These are phyloP conservation scores for Kazachstania kunashirensis DNA, from an alignment of 805 yeast species.

Conservation along the genomic window DNA sequence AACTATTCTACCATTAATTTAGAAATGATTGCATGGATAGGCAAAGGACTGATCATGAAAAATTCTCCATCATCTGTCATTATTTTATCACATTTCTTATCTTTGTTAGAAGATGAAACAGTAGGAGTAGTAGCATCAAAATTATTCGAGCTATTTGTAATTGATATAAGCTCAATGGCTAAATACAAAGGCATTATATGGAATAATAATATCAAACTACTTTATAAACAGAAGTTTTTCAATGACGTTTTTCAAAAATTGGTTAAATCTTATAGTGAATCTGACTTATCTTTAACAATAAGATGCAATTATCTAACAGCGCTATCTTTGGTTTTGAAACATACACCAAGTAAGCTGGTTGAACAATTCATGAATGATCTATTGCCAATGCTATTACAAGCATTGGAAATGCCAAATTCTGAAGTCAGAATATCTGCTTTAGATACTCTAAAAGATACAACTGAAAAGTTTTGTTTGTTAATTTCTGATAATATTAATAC, in stretches of 20 bases:
- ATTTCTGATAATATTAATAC: slow-evolving; percentile 46
- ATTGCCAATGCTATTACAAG: slow-evolving; percentile 62
- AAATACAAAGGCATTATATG: slow-evolving; percentile 35
- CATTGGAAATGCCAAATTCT: slow-evolving; percentile 40
- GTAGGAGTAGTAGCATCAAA: slow-evolving; percentile 38
- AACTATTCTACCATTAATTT: slow-evolving; percentile 26
- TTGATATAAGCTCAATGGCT: slow-evolving; percentile 54
- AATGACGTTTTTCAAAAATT: slow-evolving; percentile 48
- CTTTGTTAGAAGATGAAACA: slow-evolving; percentile 28
- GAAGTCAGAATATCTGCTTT: slow-evolving; percentile 53
- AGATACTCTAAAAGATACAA: slow-evolving; percentile 45
- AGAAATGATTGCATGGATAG: slow-evolving; percentile 59
- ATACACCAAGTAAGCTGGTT: slow-evolving; percentile 53
- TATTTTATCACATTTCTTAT: slow-evolving; percentile 30
- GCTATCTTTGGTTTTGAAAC: slow-evolving; percentile 55
- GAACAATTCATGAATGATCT: slow-evolving; percentile 53
- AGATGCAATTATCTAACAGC: slow-evolving; percentile 53
- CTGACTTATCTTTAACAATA: slow-evolving; percentile 13
- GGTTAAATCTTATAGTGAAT: slow-evolving; percentile 36
- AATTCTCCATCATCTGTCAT: slow-evolving; percentile 35
- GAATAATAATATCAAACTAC: slow-evolving; percentile 50
- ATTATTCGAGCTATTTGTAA: slow-evolving; percentile 53
- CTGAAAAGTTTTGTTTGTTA: slow-evolving; percentile 46
- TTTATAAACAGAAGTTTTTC: slow-evolving; percentile 78
- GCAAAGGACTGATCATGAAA: slow-evolving; percentile 58